Conservation (phyloP, 768 basidiomycete genomes). For the Kwoniella mangroviensis region DNA sequence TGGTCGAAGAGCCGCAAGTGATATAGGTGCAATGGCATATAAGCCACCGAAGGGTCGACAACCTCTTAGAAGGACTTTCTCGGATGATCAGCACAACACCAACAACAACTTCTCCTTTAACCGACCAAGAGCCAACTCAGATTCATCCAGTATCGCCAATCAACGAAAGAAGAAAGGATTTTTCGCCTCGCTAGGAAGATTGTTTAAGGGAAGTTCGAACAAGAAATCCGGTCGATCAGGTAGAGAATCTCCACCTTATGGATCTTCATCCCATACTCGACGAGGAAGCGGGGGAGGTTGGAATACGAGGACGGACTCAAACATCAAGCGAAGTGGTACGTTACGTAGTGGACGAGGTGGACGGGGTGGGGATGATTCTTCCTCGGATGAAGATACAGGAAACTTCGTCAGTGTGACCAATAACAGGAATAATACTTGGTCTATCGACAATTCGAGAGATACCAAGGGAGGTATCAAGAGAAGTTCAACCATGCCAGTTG, state of each 20-base stretch:
- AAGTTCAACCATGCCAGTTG: constrained; percentile 45
- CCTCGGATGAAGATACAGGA: constrained; percentile 46
- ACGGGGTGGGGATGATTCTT: constrained; percentile 40
- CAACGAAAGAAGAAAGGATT: constrained; percentile 54
- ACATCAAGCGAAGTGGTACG: constrained; percentile 42
- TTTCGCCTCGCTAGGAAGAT: constrained; percentile 48
- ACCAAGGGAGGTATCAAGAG: constrained; percentile 31
- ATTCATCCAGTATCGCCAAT: constrained; percentile 43
- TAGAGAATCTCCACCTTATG: constrained; percentile 53
- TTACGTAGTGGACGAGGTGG: constrained; percentile 27
- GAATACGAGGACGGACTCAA: constrained; percentile 55
- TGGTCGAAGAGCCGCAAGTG: constrained; percentile 51
- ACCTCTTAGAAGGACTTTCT: constrained; percentile 48
- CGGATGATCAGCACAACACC: constrained; percentile 34
- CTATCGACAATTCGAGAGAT: constrained; percentile 38
- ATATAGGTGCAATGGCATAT: constrained; percentile 51
- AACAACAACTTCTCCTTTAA: background rate
- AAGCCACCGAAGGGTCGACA: constrained; percentile 40
- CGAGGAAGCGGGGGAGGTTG: constrained; percentile 32
- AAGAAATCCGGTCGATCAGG: constrained; percentile 38
- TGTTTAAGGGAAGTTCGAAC: constrained; percentile 49
- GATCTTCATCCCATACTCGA: constrained; percentile 12
- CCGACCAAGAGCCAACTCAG: constrained; percentile 30
- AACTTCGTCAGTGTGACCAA: constrained; percentile 52
- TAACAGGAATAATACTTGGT: constrained; percentile 50